phyloP scores from a whole-genome alignment of 176 grass and related monocot species.

The Leersia perrieri region DNA sequence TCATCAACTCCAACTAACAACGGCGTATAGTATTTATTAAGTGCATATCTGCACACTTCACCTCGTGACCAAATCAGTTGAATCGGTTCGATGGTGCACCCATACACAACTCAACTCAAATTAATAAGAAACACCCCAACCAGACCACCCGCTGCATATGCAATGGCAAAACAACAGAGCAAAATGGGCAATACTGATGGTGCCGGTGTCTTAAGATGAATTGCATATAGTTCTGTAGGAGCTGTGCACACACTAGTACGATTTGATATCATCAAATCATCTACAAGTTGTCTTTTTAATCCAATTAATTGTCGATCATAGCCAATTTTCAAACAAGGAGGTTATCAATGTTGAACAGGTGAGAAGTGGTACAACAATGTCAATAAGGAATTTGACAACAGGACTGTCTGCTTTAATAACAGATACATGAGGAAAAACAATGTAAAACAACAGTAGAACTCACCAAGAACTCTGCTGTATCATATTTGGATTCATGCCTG shows the following conservation, averaged over 20 bases:
- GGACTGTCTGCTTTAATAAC: slow-evolving; percentile 8
- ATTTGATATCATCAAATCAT: slow-evolving; percentile 14
- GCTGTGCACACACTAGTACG: slow-evolving; percentile 7
- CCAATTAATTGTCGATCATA: neutral
- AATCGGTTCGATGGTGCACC: neutral
- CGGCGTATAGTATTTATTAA: slow-evolving; percentile 8
- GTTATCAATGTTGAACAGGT: slow-evolving; percentile 18
- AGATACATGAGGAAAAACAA: neutral
- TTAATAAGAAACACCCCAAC: slow-evolving; percentile 12
- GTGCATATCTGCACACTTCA: neutral
- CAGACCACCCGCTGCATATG: slow-evolving; percentile 9
- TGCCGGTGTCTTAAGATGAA: neutral
- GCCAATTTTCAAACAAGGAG: neutral
- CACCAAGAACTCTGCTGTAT: neutral
- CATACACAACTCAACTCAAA: slow-evolving; percentile 14
- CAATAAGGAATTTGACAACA: slow-evolving; percentile 49
- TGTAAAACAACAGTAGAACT: slow-evolving; percentile 17
- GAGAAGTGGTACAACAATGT: slow-evolving; percentile 7
- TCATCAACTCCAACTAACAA: slow-evolving; percentile 25
- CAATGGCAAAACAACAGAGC: neutral
- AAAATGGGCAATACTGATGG: neutral
- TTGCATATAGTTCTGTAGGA: neutral
- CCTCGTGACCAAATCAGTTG: neutral
- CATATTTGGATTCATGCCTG: slow-evolving; percentile 24
- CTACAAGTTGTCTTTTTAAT: slow-evolving; percentile 5